phyloP scores from a whole-genome alignment of 2,329 filamentous ascomycete genomes.

The Cercospora janseana region DNA sequence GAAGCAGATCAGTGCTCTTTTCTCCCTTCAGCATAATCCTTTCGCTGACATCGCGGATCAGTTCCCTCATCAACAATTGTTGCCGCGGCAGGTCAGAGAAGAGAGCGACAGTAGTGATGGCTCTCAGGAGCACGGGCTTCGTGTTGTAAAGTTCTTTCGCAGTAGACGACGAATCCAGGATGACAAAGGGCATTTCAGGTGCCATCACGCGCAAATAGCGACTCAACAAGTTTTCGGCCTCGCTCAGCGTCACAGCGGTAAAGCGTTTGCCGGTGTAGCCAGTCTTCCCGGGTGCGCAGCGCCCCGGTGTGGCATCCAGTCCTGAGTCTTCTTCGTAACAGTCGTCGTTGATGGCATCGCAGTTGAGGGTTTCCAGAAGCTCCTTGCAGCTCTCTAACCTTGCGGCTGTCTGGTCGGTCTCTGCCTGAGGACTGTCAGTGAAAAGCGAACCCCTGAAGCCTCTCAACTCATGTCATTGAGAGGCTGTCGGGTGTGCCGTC shows the following conservation, averaged over 20 bases:
- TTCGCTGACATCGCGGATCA: constrained; percentile 34
- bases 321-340: too few species aligned
- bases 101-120: constrained; percentile 32
- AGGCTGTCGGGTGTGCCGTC: too few species aligned
- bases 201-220: constrained; percentile 33
- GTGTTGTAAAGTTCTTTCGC: constrained; percentile 26
- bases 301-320: too few species aligned
- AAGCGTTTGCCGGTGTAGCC: neutral
- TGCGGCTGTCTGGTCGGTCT: too few species aligned
- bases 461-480: too few species aligned
- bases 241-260: constrained; percentile 24
- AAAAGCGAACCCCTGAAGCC: too few species aligned
- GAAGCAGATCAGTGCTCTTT: constrained; percentile 34
- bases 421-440: too few species aligned
- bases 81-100: constrained; percentile 34
- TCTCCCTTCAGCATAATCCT: constrained; percentile 34
- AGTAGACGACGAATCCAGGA: constrained; percentile 24
- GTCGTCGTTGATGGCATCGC: too few species aligned
- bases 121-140: constrained; percentile 34
- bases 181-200: constrained; percentile 30
- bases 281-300: neutral
- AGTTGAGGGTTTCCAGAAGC: too few species aligned
- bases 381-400: too few species aligned
- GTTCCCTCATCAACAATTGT: constrained; percentile 28
- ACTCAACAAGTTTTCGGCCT: constrained; percentile 32